phyloP scores from a whole-genome alignment of 306 rosid genomes.

The Castanea mollissima region DNA sequence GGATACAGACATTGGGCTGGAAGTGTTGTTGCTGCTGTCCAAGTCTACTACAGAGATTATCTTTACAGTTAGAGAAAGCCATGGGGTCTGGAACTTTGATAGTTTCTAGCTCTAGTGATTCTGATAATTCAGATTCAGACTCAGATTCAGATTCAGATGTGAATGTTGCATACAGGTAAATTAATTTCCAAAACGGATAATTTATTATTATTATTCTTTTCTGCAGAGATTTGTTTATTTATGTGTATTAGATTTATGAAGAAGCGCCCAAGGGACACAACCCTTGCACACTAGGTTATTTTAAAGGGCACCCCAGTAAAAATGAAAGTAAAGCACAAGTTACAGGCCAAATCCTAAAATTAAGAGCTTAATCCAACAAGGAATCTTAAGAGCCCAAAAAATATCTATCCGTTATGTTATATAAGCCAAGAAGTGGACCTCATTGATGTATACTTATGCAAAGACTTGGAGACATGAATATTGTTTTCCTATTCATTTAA shows the following conservation, averaged over 20 bases:
- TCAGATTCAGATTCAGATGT: conserved; percentile 57
- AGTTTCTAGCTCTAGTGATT: conserved; percentile 76
- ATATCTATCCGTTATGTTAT: not conserved
- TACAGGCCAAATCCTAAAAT: not conserved
- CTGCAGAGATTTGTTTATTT: not conserved
- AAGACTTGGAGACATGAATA: not conserved
- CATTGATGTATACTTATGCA: not conserved
- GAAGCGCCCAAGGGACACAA: not conserved
- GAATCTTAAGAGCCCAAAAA: not conserved
- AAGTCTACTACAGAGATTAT: conserved; percentile 49
- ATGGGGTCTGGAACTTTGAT: conserved; percentile 30
- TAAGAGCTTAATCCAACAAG: not conserved
- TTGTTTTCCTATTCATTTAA: not conserved
- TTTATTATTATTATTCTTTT: conserved; percentile 9
- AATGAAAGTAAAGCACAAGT: not conserved
- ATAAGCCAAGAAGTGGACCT: conserved; percentile 1
- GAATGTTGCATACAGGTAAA: conserved; percentile 61
- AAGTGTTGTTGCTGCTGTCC: conserved; percentile 76
- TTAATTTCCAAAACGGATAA: not conserved
- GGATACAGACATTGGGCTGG: conserved; percentile 56
- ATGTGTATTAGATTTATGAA: not conserved
- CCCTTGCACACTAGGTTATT: not conserved
- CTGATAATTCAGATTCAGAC: conserved; percentile 63
- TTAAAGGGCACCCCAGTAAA: not conserved
- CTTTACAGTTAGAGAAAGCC: conserved; percentile 54